Percentiles rank a stretch among this genome's conserved stretches.
Evolutionary conservation across 345 rosid genomes (phyloP).

Genomic region (Linum trigynum): DNA sequence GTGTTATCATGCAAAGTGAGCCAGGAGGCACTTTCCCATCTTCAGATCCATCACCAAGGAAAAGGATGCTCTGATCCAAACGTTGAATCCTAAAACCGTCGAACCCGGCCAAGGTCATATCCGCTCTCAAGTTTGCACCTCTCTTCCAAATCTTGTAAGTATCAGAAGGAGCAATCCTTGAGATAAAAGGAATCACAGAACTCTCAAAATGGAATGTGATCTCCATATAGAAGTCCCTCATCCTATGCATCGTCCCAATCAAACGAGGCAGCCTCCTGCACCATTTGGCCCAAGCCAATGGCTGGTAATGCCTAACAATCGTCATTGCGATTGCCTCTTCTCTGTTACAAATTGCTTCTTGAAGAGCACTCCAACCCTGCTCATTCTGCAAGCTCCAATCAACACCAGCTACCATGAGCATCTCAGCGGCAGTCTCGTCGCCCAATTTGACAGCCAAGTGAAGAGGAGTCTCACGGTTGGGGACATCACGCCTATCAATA

Average conservation of each 20-base stretch:
- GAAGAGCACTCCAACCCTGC: conserved; percentile 94
- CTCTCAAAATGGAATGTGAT: conserved; percentile 92
- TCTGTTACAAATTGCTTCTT: conserved; percentile 81
- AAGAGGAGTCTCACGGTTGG: conserved; percentile 82
- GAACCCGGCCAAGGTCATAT: conserved; percentile 97
- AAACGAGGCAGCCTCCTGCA: conserved; percentile 87
- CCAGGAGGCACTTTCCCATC: conserved; percentile 69
- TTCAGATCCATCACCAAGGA: conserved; percentile 93
- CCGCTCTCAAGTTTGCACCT: conserved; percentile 89
- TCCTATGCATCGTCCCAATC: conserved; percentile 63
- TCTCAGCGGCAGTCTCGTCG: conserved; percentile 65
- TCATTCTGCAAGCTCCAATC: conserved; percentile 97
- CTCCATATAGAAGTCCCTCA: conserved; percentile 98
- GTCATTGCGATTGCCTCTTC: conserved; percentile 71
- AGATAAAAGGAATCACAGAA: conserved; percentile 84
- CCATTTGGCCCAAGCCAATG: conserved; percentile 97
- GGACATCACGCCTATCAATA: conserved; percentile 83
- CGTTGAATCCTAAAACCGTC: conserved; percentile 89
- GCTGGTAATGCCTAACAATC: conserved; percentile 82
- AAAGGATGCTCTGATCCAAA: conserved; percentile 79
- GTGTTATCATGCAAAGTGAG: conserved; percentile 77
- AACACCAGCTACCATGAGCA: conserved; percentile 89
- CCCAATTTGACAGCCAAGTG: conserved; percentile 90
- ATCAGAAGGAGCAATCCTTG: conserved; percentile 91
- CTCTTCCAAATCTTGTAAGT: conserved; percentile 93